Conservation (phyloP, 139 green algal genomes). For the Micractinium sp. region DNA sequence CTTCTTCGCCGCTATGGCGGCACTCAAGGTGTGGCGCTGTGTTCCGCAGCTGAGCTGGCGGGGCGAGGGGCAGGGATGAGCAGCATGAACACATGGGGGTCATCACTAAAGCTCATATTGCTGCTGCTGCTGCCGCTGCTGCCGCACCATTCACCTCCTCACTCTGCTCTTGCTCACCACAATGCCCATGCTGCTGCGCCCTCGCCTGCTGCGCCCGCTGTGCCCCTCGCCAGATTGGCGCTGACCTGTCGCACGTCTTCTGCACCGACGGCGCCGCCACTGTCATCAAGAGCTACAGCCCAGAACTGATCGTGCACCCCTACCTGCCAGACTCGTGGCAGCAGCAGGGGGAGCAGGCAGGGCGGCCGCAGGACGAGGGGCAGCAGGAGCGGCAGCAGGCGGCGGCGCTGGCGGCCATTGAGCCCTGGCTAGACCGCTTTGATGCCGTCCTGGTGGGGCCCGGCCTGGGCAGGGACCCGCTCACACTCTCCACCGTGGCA, state of each 20-base stretch:
- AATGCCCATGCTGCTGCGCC: neutral
- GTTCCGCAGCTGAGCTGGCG: neutral
- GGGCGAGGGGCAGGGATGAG: too few species aligned
- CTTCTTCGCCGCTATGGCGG: constrained; percentile 91
- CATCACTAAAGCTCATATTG: too few species aligned
- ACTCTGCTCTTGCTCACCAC: neutral
- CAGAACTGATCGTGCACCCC: constrained; percentile 96
- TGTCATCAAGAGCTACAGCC: constrained; percentile 94
- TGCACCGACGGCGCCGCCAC: constrained; percentile 79
- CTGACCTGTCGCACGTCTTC: constrained; percentile 95
- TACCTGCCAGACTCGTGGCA: constrained; percentile 68
- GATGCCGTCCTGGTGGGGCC: constrained; percentile 80
- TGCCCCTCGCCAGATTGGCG: constrained; percentile 65
- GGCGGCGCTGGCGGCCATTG: constrained; percentile 46
- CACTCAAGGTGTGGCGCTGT: constrained; percentile 64
- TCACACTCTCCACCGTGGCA: constrained; percentile 43
- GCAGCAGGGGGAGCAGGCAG: neutral
- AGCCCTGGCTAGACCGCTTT: constrained; percentile 71
- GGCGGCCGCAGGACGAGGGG: neutral
- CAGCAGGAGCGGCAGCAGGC: constrained; percentile 3
- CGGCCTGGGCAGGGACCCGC: constrained; percentile 74
- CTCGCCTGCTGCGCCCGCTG: neutral
- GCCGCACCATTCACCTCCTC: too few species aligned
- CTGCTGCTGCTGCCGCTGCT: neutral
- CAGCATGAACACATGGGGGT: too few species aligned